Percentiles rank a stretch among this genome's conserved stretches.
Conservation (phyloP, 495 filamentous ascomycete species). For the Penicillium antarcticum region DNA sequence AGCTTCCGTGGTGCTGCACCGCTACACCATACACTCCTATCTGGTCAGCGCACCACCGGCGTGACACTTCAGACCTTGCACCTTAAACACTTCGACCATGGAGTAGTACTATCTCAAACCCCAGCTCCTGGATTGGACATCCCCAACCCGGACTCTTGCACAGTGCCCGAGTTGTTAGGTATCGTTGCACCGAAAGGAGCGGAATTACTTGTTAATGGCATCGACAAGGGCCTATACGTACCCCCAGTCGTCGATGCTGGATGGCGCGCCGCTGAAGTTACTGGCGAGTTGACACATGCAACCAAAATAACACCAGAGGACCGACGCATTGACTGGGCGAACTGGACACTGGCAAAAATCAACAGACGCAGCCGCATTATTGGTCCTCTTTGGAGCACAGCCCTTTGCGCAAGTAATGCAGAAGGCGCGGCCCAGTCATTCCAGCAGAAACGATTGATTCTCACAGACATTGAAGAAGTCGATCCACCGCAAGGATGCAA, state of each 20-base stretch:
- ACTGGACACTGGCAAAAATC: conserved; percentile 47
- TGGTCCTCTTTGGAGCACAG: conserved; percentile 53
- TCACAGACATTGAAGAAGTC: conserved; percentile 38
- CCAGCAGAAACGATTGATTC: conserved; percentile 36
- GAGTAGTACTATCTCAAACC: conserved; percentile 68
- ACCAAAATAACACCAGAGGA: conserved; percentile 53
- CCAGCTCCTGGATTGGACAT: conserved; percentile 50
- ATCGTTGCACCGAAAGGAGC: conserved; percentile 49
- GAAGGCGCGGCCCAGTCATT: conserved; percentile 16
- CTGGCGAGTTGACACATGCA: conserved; percentile 35
- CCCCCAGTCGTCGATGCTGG: conserved; percentile 51
- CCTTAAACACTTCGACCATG: conserved; percentile 69
- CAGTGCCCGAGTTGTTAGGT: conserved; percentile 39
- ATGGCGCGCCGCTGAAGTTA: conserved; percentile 23
- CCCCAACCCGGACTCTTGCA: conserved; percentile 39
- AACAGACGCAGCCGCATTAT: conserved; percentile 47
- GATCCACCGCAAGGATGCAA: conserved; percentile 25
- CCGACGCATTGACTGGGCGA: conserved; percentile 50
- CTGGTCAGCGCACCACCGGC: conserved; percentile 54
- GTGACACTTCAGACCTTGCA: conserved; percentile 85
- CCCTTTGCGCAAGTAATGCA: conserved; percentile 22
- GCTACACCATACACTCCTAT: conserved; percentile 73
- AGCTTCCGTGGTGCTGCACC: conserved; percentile 76
- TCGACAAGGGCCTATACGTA: conserved; percentile 59
- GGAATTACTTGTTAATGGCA: conserved; percentile 57